phyloP scores from a whole-genome alignment of 1,284 basidiomycete species.

The Cryptococcus deneoformans region DNA sequence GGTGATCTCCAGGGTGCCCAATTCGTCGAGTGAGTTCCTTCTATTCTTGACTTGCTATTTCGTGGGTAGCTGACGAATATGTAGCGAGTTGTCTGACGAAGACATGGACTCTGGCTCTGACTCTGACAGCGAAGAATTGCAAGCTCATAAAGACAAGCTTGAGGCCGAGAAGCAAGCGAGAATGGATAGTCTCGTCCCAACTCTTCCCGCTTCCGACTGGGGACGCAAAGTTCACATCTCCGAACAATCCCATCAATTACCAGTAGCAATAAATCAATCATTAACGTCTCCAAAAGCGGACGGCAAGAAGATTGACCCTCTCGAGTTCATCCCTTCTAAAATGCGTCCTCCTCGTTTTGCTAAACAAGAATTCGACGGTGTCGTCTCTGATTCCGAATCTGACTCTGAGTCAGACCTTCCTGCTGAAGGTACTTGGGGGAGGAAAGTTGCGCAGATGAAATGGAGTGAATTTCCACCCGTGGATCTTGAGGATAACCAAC shows the following conservation, averaged over 20 bases:
- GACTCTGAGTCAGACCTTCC: constrained; percentile 57
- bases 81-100: constrained; percentile 52
- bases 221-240: constrained; percentile 24
- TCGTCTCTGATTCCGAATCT: constrained; percentile 77
- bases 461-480: constrained; percentile 21
- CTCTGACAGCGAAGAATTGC: constrained; percentile 34
- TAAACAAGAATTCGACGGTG: constrained; percentile 74
- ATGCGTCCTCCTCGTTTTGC: constrained; percentile 71
- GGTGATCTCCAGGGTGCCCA: constrained; percentile 80
- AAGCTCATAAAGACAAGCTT: constrained; percentile 24
- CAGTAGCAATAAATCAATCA: neutral
- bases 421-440: constrained; percentile 10
- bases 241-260: neutral
- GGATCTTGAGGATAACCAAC: constrained; percentile 5
- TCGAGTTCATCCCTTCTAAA: constrained; percentile 19
- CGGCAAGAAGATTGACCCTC: constrained; percentile 7
- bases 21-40: constrained; percentile 73
- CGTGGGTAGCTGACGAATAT: constrained; percentile 4
- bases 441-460: constrained; percentile 37
- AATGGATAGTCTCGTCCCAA: constrained; percentile 47
- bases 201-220: constrained; percentile 43
- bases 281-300: neutral
- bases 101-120: constrained; percentile 41
- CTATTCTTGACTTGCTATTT: neutral
- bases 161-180: constrained; percentile 38